Evolutionary conservation across 805 yeast genomes (phyloP).

Genomic region (Torulaspora franciscae): DNA sequence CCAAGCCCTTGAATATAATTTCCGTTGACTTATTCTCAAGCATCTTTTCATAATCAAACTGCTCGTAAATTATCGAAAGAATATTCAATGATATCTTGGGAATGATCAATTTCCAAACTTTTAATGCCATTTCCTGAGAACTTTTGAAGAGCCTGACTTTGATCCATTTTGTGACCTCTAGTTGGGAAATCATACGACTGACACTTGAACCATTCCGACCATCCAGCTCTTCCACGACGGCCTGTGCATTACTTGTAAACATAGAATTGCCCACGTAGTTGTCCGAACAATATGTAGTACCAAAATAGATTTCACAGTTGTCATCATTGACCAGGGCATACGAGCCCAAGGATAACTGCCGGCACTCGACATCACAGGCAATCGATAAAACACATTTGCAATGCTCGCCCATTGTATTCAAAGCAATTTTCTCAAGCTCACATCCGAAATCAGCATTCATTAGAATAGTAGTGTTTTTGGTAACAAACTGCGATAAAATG

Average conservation of each 20-base stretch:
- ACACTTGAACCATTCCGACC: constrained; percentile 7
- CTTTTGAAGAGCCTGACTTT: constrained; percentile 11
- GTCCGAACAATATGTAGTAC: constrained; percentile 22
- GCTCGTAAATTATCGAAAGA: constrained; percentile 33
- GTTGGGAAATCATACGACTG: constrained; percentile 9
- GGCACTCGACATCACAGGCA: constrained; percentile 30
- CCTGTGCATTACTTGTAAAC: constrained; percentile 8
- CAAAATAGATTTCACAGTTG: constrained; percentile 25
- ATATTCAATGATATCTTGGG: constrained; percentile 33
- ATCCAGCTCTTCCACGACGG: constrained; percentile 10
- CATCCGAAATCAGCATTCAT: constrained; percentile 33
- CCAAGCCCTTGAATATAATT: constrained; percentile 27
- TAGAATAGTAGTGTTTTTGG: constrained; percentile 22
- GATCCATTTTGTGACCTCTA: constrained; percentile 24
- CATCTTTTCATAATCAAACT: constrained; percentile 28
- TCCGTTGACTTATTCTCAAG: constrained; percentile 24
- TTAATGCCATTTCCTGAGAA: constrained; percentile 24
- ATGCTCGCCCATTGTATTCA: constrained; percentile 13
- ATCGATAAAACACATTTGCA: constrained; percentile 27
- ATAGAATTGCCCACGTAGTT: constrained; percentile 7
- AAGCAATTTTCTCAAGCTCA: constrained; percentile 27
- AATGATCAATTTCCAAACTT: constrained; percentile 30
- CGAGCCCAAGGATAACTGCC: constrained; percentile 33
- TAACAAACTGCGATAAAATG: constrained; percentile 18
- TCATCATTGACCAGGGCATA: constrained; percentile 31